Conservation (phyloP, 129 eudicot genomes). For the Mikania micrantha region DNA sequence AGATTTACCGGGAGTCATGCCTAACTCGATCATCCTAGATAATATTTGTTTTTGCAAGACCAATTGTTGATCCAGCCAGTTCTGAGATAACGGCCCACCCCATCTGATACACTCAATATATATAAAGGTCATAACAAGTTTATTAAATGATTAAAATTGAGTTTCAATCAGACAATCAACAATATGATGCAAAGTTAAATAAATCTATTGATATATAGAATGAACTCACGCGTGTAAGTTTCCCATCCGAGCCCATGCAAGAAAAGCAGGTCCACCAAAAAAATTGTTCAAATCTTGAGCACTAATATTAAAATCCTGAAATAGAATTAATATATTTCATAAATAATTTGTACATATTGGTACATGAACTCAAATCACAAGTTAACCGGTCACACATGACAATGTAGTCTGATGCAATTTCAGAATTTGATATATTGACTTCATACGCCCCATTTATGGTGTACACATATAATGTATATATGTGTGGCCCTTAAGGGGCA, state of each 20-base stretch:
- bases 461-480: no score
- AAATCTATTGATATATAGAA: background rate
- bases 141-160: background rate
- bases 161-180: background rate
- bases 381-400: background rate
- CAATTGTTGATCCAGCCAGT: conserved; percentile 79
- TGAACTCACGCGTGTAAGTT: conserved; percentile 80
- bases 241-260: conserved; percentile 99
- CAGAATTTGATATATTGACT: background rate
- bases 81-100: conserved; percentile 96
- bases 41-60: conserved; percentile 70
- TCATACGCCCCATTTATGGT: no score
- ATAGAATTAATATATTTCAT: conserved; percentile 12
- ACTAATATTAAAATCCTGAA: conserved; percentile 66
- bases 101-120: conserved; percentile 45
- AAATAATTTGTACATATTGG: background rate
- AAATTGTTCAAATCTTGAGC: conserved; percentile 65
- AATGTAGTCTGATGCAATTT: background rate
- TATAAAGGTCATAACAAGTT: background rate
- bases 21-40: conserved; percentile 77
- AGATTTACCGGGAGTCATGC: conserved; percentile 94
- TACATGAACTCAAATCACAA: background rate
- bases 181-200: background rate
- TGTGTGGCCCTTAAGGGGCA: no score
- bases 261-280: conserved; percentile 98